Evolutionary conservation across 163 green algal genomes (phyloP).

Genomic region (Scenedesmus sp.): DNA sequence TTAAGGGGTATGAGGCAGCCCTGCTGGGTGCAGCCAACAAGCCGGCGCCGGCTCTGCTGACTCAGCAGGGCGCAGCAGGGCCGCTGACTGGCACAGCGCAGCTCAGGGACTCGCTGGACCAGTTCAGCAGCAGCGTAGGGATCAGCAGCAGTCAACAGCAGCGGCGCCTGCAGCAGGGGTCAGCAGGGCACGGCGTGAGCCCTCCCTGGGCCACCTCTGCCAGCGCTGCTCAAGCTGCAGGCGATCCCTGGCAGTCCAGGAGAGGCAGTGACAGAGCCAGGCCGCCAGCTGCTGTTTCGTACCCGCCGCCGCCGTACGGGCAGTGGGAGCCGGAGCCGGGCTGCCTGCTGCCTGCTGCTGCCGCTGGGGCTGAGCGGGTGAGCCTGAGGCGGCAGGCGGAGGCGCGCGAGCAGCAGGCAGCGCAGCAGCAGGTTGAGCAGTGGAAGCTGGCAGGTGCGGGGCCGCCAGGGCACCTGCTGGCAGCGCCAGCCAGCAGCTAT

Average conservation of each 20-base stretch:
- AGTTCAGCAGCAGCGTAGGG: slow-evolving; percentile 21
- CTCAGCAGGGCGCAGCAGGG: not conserved
- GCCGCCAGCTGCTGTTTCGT: not conserved
- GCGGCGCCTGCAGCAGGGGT: not conserved
- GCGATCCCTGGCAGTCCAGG: not conserved
- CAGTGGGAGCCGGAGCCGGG: slow-evolving; percentile 11
- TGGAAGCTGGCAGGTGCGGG: not conserved
- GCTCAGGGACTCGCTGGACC: slow-evolving; percentile 30
- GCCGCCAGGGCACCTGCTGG: slow-evolving; percentile 35
- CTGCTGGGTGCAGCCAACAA: slow-evolving; percentile 36
- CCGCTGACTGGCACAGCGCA: not conserved
- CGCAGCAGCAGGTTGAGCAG: not conserved
- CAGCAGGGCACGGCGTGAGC: not conserved
- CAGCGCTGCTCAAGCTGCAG: not conserved
- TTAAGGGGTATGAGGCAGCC: slow-evolving; percentile 16
- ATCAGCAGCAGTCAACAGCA: slow-evolving; percentile 9
- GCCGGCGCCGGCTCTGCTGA: not conserved
- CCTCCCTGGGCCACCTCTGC: not conserved
- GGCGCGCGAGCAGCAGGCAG: not conserved
- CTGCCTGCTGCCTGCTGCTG: not conserved
- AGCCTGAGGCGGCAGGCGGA: slow-evolving; percentile 23
- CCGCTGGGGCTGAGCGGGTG: not conserved
- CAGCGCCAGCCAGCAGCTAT: slow-evolving; percentile 13
- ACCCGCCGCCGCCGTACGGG: slow-evolving; percentile 13
- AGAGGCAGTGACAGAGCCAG: not conserved